These are phyloP conservation scores for Rhodotorula sp. DNA, from an alignment of 1,284 basidiomycete genomes.

Conservation along the genomic window DNA sequence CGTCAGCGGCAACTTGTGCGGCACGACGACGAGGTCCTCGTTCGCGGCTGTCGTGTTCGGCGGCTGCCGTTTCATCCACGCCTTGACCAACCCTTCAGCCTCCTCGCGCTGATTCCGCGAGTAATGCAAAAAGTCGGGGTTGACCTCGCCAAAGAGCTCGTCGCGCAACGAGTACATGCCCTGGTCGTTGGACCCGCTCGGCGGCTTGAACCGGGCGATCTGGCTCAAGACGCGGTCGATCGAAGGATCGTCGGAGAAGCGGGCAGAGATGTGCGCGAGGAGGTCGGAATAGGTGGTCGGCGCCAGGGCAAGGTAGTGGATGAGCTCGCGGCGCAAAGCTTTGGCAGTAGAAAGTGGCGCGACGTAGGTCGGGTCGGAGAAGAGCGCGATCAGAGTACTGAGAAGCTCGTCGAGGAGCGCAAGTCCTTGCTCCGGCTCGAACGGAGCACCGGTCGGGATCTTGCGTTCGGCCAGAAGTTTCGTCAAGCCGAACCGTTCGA, in stretches of 20 bases:
- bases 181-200: slow-evolving; percentile 65
- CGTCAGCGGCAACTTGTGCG: slow-evolving; percentile 64
- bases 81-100: slow-evolving; percentile 76
- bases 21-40: slow-evolving; percentile 61
- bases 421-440: slow-evolving; percentile 69
- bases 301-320: slow-evolving; percentile 86
- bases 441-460: slow-evolving; percentile 54
- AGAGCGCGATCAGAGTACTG: slow-evolving; percentile 79
- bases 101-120: slow-evolving; percentile 91
- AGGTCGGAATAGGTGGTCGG: slow-evolving; percentile 89
- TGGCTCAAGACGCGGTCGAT: slow-evolving; percentile 78
- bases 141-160: slow-evolving; percentile 78
- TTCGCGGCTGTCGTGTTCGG: slow-evolving; percentile 48
- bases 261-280: slow-evolving; percentile 84
- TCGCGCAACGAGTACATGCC: slow-evolving; percentile 87
- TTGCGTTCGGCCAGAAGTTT: slow-evolving; percentile 64
- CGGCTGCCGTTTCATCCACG: slow-evolving; percentile 64
- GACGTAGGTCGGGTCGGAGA: slow-evolving; percentile 79
- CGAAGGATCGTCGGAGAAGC: slow-evolving; percentile 77
- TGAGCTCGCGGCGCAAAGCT: slow-evolving; percentile 77
- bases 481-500: slow-evolving; percentile 82
- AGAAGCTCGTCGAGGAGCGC: slow-evolving; percentile 91
- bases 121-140: slow-evolving; percentile 96
- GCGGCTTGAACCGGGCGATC: slow-evolving; percentile 79
- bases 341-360: slow-evolving; percentile 65